A percentile compares a stretch with the other conserved stretches of the same genome.
These are phyloP conservation scores for Fusarium sp. DNA, from an alignment of 2,329 filamentous ascomycete genomes.

Conservation along the genomic window DNA sequence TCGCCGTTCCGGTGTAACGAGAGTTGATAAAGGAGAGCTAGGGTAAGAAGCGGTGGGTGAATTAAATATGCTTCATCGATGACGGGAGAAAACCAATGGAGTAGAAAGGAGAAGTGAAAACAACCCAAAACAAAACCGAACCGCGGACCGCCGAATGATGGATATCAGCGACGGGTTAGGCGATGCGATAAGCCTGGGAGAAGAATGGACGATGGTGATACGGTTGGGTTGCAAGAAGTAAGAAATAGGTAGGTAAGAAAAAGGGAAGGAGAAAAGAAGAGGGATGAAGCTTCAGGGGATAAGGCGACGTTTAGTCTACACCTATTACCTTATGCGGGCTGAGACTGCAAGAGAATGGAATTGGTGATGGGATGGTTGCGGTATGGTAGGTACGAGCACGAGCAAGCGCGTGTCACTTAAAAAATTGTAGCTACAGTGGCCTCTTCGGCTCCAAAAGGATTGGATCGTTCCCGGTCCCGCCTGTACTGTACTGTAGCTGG, in stretches of 20 bases:
- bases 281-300: conserved; percentile 45
- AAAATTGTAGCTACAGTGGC: conserved; percentile 56
- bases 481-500: not conserved
- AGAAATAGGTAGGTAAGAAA: conserved; percentile 23
- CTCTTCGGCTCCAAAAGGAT: conserved; percentile 44
- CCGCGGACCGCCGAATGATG: conserved; percentile 32
- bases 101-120: conserved; percentile 27
- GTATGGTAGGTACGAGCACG: conserved; percentile 6
- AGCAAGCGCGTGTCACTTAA: conserved; percentile 30
- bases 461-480: conserved; percentile 14
- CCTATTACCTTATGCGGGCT: conserved; percentile 28
- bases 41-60: conserved; percentile 20
- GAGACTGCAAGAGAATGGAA: conserved; percentile 27
- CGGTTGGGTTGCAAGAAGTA: conserved; percentile 24
- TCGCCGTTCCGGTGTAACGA: conserved; percentile 14
- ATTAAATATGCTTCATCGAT: conserved; percentile 44
- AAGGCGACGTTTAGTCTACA: conserved; percentile 22
- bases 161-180: conserved; percentile 23
- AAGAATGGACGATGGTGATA: conserved; percentile 14
- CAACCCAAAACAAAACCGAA: conserved; percentile 28
- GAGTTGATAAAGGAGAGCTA: conserved; percentile 33
- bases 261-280: conserved; percentile 28
- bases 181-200: conserved; percentile 20
- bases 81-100: conserved; percentile 24
- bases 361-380: conserved; percentile 34